Percentiles rank a stretch among this genome's conserved stretches.
Evolutionary conservation across 2,329 filamentous ascomycete genomes (phyloP).

Genomic region (Akanthomyces lecanii): DNA sequence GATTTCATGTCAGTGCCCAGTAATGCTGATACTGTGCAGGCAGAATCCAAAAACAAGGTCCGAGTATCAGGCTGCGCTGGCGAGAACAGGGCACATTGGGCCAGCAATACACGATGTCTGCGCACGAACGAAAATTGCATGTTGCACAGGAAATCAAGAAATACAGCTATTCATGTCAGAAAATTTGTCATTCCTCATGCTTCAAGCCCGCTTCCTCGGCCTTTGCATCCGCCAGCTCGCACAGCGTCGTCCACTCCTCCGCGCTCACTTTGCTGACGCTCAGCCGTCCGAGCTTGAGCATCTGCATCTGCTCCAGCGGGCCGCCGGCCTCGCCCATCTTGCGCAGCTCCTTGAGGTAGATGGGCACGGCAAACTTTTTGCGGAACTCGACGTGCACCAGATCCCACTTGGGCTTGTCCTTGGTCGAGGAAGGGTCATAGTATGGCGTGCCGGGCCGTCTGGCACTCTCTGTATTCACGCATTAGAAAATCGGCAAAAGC

Average conservation of each 20-base stretch:
- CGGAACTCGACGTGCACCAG: slow-evolving; percentile 86
- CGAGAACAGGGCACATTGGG: no score
- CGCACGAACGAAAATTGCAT: not conserved
- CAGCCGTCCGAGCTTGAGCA: slow-evolving; percentile 75
- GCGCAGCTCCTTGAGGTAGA: slow-evolving; percentile 69
- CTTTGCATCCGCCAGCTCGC: slow-evolving; percentile 46
- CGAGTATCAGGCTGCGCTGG: no score
- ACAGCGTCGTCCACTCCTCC: slow-evolving; percentile 62
- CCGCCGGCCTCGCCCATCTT: slow-evolving; percentile 52
- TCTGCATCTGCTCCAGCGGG: slow-evolving; percentile 70
- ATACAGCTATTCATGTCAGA: not conserved
- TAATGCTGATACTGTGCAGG: no score
- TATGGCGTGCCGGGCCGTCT: slow-evolving; percentile 54
- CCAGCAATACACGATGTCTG: no score
- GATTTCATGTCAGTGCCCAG: no score
- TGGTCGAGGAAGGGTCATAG: slow-evolving; percentile 71
- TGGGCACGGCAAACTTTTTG: slow-evolving; percentile 69
- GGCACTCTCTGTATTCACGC: slow-evolving; percentile 26
- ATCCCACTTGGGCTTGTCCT: slow-evolving; percentile 63
- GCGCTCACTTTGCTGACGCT: slow-evolving; percentile 69
- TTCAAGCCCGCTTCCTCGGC: slow-evolving; percentile 35
- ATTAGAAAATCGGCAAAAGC: not conserved
- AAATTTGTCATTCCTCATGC: slow-evolving; percentile 27
- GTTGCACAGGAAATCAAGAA: not conserved
- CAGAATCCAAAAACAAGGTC: no score